A percentile compares a stretch with the other conserved stretches of the same genome.
phyloP scores from a whole-genome alignment of 371 early-diverging fungal species.

The Apophysomyces ossiformis region DNA sequence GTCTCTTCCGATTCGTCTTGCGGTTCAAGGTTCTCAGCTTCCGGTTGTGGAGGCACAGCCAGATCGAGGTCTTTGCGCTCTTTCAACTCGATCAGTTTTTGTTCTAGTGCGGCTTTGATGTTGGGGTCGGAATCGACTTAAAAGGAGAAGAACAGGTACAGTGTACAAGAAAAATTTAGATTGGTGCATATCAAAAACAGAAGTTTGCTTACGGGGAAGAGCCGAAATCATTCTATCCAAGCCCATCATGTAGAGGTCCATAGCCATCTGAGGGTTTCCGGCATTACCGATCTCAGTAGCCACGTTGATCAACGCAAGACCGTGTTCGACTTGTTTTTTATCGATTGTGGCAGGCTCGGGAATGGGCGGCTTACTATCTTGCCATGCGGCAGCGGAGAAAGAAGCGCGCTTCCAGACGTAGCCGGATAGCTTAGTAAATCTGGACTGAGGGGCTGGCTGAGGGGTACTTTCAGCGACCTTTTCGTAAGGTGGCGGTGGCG shows the following conservation, averaged over 20 bases:
- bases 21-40: slow-evolving; percentile 11
- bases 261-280: slow-evolving; percentile 46
- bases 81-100: slow-evolving; percentile 36
- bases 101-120: slow-evolving; percentile 42
- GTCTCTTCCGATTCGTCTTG: slow-evolving; percentile 13
- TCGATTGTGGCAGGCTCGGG: slow-evolving; percentile 28
- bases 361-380: slow-evolving; percentile 9
- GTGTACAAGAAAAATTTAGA: background rate
- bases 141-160: background rate
- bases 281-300: slow-evolving; percentile 52
- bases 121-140: slow-evolving; percentile 54
- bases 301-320: slow-evolving; percentile 49
- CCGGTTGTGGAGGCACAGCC: slow-evolving; percentile 14
- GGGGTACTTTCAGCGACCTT: slow-evolving; percentile 18
- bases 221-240: slow-evolving; percentile 53
- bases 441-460: slow-evolving; percentile 10
- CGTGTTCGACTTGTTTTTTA: slow-evolving; percentile 49
- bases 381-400: slow-evolving; percentile 22
- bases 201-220: slow-evolving; percentile 48
- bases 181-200: background rate
- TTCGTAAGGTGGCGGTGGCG: slow-evolving; percentile 43
- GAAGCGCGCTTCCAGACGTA: slow-evolving; percentile 35
- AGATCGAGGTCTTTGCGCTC: slow-evolving; percentile 25
- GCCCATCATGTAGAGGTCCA: slow-evolving; percentile 58
- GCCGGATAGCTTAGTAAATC: slow-evolving; percentile 17